Percentiles rank a stretch among this genome's conserved stretches.
Conservation (phyloP, 169 alveolate genomes). For the Perkinsus marinus region DNA sequence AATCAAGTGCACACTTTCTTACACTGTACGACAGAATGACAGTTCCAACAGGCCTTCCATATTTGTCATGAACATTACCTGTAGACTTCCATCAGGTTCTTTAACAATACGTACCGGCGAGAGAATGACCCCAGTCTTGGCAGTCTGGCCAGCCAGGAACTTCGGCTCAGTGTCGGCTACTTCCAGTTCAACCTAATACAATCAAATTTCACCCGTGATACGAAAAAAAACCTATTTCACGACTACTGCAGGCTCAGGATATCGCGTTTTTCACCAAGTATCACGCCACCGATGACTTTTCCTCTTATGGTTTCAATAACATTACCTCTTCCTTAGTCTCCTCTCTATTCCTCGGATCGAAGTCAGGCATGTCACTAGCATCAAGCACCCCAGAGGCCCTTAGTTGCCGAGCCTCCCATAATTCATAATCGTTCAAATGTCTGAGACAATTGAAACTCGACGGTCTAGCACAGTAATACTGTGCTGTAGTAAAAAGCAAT, state of each 20-base stretch:
- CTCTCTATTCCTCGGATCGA: background rate
- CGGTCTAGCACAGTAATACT: too few species aligned
- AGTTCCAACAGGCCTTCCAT: too few species aligned
- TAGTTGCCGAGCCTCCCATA: slow-evolving; percentile 34
- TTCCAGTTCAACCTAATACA: slow-evolving; percentile 63
- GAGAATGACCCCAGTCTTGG: slow-evolving; percentile 53
- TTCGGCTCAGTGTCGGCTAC: slow-evolving; percentile 79
- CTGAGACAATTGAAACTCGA: background rate
- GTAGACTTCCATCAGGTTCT: slow-evolving; percentile 70
- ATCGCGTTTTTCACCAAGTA: too few species aligned
- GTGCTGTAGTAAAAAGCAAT: too few species aligned
- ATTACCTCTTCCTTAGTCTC: background rate
- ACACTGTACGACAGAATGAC: too few species aligned
- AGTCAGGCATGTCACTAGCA: slow-evolving; percentile 3
- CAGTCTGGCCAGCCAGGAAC: slow-evolving; percentile 79
- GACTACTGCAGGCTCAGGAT: too few species aligned
- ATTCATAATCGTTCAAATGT: slow-evolving; percentile 24
- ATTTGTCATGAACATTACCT: background rate
- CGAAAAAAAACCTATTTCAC: too few species aligned
- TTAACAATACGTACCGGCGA: slow-evolving; percentile 76
- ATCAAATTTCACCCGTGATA: too few species aligned
- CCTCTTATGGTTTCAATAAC: slow-evolving; percentile 5
- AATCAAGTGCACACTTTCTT: too few species aligned
- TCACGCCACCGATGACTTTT: too few species aligned
- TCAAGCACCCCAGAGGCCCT: slow-evolving; percentile 17